Conservation (phyloP, 805 yeast species). For the Metschnikowia lachancei region DNA sequence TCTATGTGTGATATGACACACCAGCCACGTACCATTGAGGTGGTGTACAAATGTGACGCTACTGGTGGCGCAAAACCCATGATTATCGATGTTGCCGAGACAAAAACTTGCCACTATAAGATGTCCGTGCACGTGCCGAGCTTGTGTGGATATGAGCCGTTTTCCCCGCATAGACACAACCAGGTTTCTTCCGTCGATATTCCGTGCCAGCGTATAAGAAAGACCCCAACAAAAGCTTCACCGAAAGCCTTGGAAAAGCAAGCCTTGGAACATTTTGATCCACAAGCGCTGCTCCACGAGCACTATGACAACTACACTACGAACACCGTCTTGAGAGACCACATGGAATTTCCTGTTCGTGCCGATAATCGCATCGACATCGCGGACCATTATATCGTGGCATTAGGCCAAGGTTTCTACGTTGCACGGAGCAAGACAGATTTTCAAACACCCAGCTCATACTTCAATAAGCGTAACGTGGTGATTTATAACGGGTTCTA, state of each 20-base stretch:
- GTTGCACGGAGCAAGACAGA: constrained; percentile 18
- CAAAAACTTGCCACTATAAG: constrained; percentile 56
- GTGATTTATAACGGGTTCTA: constrained; percentile 24
- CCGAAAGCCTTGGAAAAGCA: too few species aligned
- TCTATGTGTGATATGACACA: constrained; percentile 59
- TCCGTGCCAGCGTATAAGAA: constrained; percentile 25
- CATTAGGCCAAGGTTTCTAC: constrained; percentile 35
- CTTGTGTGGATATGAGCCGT: constrained; percentile 44
- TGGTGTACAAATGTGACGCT: constrained; percentile 56
- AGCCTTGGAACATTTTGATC: too few species aligned
- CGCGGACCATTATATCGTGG: constrained; percentile 24
- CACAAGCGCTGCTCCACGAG: background rate
- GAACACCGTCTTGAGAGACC: constrained; percentile 10
- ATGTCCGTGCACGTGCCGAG: constrained; percentile 49
- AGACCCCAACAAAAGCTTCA: background rate
- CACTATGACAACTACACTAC: constrained; percentile 5
- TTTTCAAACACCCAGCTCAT: constrained; percentile 15
- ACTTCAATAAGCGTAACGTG: constrained; percentile 25
- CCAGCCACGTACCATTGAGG: constrained; percentile 49
- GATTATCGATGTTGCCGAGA: constrained; percentile 48
- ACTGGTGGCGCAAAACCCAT: constrained; percentile 12
- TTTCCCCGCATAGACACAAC: constrained; percentile 23
- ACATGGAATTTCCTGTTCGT: constrained; percentile 27
- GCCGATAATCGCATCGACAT: constrained; percentile 27
- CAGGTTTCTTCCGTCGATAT: constrained; percentile 29